Base-by-base conservation (phyloP, 306 rosid genomes). In the Medicago truncatula region DNA sequence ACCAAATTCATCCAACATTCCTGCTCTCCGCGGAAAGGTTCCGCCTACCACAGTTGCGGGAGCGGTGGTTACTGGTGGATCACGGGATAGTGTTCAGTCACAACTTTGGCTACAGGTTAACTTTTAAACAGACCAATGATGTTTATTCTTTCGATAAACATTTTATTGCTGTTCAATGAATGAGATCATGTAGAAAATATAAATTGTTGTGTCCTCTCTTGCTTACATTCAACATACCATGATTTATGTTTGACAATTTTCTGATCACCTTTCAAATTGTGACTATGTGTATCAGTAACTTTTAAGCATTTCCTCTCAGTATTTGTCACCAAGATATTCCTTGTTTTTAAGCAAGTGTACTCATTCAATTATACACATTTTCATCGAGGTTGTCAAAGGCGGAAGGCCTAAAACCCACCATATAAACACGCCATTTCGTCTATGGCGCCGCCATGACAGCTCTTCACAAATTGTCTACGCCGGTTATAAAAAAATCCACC, bases 41-140 rank as follows among this genome's bases (percentile, higher is more conserved):
- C 92, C 98, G 14, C 71, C 96, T 14, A 88, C 92, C 80, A 87
- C 97, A 50, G 90, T 90, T 84, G 86, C 88, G 34, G 98, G 97
- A 66, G 98, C 85, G 75, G 78, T 89, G 34, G 91, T 83, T 81
- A 69, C 90, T 69, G 80, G 86, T 78, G 97, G 97, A 69, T 88
- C 99, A 68, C 96, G 96, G 21, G 99, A 95, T 65, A 80, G 87
- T 83, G 88, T 86, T 80, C 98, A 85, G 84, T 82, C 99, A 70
- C 99, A 95, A 87, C 89, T 67, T 81, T 90, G 97, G 97, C 62
- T 90, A 60, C 97, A 95, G 91, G 99, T 95, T 77, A 70, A 60
- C 66, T 65, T 57, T 56, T 17, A 54, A 64, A 47, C 47, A 39
- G 38, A 53, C 10, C 34, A 62, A 68, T 70, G 64, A 56, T 59